Evolutionary conservation across 2,329 filamentous ascomycete genomes (phyloP), one percentile per base, ranked within the genome.

Genomic region (Akanthomyces muscarius): DNA sequence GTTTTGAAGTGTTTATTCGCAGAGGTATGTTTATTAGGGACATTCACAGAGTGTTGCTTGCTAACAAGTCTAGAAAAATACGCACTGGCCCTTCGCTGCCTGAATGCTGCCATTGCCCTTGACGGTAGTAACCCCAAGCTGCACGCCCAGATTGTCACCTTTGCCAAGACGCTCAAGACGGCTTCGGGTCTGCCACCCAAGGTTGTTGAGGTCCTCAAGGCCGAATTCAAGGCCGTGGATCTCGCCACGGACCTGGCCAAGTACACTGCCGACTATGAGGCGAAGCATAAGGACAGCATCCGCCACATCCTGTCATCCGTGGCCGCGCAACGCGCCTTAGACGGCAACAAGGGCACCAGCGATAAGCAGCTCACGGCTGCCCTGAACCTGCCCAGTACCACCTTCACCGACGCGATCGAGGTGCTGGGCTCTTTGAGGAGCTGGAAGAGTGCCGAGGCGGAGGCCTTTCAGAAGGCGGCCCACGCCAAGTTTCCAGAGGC

Each of bases 1-100:
- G 92, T 5, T 98, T 97, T 70, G 93, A 98, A 77, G 89, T 99
- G 21, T 93, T 91, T 73, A 81, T 96, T 64, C 84, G 92, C 71
- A 84, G 89, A 79, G 87, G 92, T 96, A 85, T 82, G 88, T 79
- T 28, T 18, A 18, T 2, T 33, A 5, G 13, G 13, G 16, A 16
- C n/a, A 1, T 48, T 52, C 7, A 45, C 58, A 41, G 44, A 16
- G n/a, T 61, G 68, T 42, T 66, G 54, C 14, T 42, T 66, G 56
- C 14, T 62, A 5, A 30, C 25, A 18, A 4, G 45, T 63, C 50
- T 70, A 94, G 93, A 87, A 73, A 97, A 97, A 80, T 92, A 90
- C 71, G 78, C 96, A 50, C 88, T 96, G 65, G 94, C 95, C 0
- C 82, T 97, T 64, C 90, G 91, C 71, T 97, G 91, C 75, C 83